Base-by-base conservation (phyloP, 129 eudicot species). In the Scalesia atractyloides region DNA sequence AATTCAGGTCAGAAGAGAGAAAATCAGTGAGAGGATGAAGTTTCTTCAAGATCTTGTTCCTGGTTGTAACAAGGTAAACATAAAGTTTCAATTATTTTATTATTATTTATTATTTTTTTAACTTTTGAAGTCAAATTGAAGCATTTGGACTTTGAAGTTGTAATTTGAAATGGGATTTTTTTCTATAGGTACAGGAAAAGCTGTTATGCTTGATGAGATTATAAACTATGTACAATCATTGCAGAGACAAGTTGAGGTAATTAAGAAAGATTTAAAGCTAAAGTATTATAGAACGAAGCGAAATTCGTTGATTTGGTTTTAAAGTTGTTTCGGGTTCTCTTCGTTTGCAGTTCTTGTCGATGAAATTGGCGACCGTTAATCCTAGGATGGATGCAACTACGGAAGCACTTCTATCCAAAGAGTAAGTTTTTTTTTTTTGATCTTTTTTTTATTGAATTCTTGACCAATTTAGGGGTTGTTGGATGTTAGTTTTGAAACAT, bases 11-110 rank as follows among this genome's bases (percentile, higher is more conserved):
- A 76, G 97, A 53, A 85, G 97, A 81, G 97, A 92, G 83, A 92
- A 92, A 84, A 92, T 92, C 58, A 85, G 97, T 80, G 96, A 92
- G 73, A 92, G 96, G 64, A 92, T 92, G 98, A 92, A 87, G 75
- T 76, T 85, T 51, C 84, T 92, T 39, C 98, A 92, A 78, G 98
- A 92, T 85, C 98, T 92, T 73, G 98, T 92, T 9, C 98, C 98
- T 5, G 96, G 96, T 61, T 92, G 98, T 89, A 89, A 89, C 73
- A 92, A 92, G 96, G 97, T 91, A 66, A 50, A 77, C 46, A 62
- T 64, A 34, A 75, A 69, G 41, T 14, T 74, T 4, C 39, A 13
- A 19, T 11, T n/a, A n/a, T 26, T 60, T 68, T 67, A 14, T 47
- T 16, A 5, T n/a, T 3, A 20, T 13, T 49, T 49, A 15, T 4